phyloP scores from a whole-genome alignment of 805 yeast genomes.

The Hanseniaspora lindneri region DNA sequence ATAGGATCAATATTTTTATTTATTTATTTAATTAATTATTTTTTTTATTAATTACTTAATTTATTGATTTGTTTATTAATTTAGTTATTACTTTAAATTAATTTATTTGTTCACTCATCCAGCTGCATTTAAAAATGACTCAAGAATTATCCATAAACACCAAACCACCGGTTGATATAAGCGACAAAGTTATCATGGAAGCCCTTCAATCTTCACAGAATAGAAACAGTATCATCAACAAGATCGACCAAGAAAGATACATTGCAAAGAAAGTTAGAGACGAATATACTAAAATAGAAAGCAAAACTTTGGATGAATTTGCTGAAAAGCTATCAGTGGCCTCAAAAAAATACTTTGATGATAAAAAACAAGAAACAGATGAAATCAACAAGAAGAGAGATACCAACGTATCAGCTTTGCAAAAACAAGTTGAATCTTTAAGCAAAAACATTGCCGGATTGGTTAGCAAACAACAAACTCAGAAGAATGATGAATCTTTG shows the following conservation, averaged over 20 bases:
- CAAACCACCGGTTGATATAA: slow-evolving; percentile 53
- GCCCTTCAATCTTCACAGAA: slow-evolving; percentile 53
- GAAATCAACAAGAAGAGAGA: slow-evolving; percentile 11
- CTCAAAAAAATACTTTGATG: slow-evolving; percentile 26
- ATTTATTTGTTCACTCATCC: too few relatives aligned
- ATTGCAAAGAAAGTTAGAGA: slow-evolving; percentile 53
- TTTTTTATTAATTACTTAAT: too few relatives aligned
- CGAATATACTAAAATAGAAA: slow-evolving; percentile 44
- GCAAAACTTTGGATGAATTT: slow-evolving; percentile 40
- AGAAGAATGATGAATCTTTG: slow-evolving; percentile 32
- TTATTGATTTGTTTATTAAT: too few relatives aligned
- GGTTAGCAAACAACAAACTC: slow-evolving; percentile 16
- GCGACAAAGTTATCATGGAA: slow-evolving; percentile 50
- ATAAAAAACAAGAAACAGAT: slow-evolving; percentile 27
- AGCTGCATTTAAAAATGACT: slow-evolving; percentile 10
- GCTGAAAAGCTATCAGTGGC: slow-evolving; percentile 38
- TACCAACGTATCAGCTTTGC: slow-evolving; percentile 20
- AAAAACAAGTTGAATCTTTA: slow-evolving; percentile 4
- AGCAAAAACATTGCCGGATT: slow-evolving; percentile 28
- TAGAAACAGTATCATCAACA: slow-evolving; percentile 46
- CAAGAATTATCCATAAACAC: slow-evolving; percentile 55
- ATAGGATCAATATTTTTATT: too few relatives aligned
- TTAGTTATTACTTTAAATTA: too few relatives aligned
- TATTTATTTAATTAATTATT: too few relatives aligned
- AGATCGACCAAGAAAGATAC: slow-evolving; percentile 54